Evolutionary conservation across 179 eudicot genomes (phyloP), one percentile per base, ranked within the genome.

Genomic region (Nepenthes alata): DNA sequence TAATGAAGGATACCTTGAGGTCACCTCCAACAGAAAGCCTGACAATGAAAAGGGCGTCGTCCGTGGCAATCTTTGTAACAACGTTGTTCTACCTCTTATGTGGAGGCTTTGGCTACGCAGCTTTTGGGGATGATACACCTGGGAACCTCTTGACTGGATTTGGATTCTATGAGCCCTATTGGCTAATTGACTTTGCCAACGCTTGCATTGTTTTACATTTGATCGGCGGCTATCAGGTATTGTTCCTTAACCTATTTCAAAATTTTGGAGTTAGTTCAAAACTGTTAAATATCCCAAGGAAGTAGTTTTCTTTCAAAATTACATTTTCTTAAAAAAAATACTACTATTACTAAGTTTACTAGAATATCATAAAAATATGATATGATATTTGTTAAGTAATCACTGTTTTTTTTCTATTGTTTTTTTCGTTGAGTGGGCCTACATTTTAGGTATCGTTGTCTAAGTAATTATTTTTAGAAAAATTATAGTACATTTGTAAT

Each of bases 101-200:
- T 71, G 97, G 89, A 55, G 91, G 89, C 47, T 81, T 85, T 45
- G 91, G 97, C 15, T 89, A 89, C 68, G 97, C 95, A n/a, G 84
- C 97, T 41, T 86, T 89, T 70, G 97, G 97, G 3, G 70, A 74
- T 58, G 69, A 72, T 45, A 78, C 95, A 34, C 97, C 97, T 0
- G 95, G 97, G 39, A 89, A 89, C 62, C 80, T 89, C 57, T 66
- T 89, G 73, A 80, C 89, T 16, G 97, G 91, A 9, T 85, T 85
- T 52, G 90, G 96, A 34, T 82, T 89, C 60, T 85, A 83, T 10
- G 94, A 88, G 66, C 96, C 96, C 8, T 88, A 78, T 57, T 83
- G 96, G 96, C 83, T 88, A 10, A 71, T 88, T 35, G 88, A 83
- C 72, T 58, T 88, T 15, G 88, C 94, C 34, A 85, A 88, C 62